Base-by-base conservation (phyloP, 2,329 filamentous ascomycete genomes). In the Talaromyces sp. region DNA sequence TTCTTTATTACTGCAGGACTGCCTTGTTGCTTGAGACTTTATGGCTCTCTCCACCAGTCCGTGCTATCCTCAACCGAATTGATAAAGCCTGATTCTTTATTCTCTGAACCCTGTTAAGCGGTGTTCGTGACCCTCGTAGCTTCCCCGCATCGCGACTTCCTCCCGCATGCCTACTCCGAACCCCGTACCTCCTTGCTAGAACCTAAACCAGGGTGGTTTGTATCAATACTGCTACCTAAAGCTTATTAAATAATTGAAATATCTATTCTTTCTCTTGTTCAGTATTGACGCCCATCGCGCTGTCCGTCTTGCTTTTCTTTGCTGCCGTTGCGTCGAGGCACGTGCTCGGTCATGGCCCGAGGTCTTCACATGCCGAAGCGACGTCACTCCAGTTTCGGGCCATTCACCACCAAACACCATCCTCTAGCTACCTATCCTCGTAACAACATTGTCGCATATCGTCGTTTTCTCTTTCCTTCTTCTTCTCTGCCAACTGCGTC, bases 321-420 rank as follows among this genome's bases (percentile, higher is more conserved):
- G 12, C 10, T 52, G 24, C 26, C 11, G 48, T 19, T 27, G 19
- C n/a, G 5, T 32, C 14, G 21, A 55, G 38, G 59, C 59, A 61
- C 59, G 59, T 61, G 59, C 59, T 54, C 55, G 32, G 59, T 24
- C 48, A 24, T 52, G 59, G 59, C 59, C 59, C 59, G 59, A 61
- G 59, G 59, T 35, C 48, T 58, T 61, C 59, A 61, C 59, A 58
- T 61, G 59, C 59, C n/a, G 24, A 29, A 50, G 24, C 59, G 59
- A 61, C 59, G 59, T 61, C 59, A 61, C 59, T 52, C 5, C 26
- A 14, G 21, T 27, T 26, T 14, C 14, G 26, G 26, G 10, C 19
- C 43, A 14, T 43, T 21, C 4, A 24, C 55, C 29, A 46, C 55
- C 26, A 17, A 35, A 19, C 41, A 46, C n/a, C n/a, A 46, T n/a